phyloP scores from a whole-genome alignment of 192 early-diverging fungal genomes.

The Coemansia sp. region DNA sequence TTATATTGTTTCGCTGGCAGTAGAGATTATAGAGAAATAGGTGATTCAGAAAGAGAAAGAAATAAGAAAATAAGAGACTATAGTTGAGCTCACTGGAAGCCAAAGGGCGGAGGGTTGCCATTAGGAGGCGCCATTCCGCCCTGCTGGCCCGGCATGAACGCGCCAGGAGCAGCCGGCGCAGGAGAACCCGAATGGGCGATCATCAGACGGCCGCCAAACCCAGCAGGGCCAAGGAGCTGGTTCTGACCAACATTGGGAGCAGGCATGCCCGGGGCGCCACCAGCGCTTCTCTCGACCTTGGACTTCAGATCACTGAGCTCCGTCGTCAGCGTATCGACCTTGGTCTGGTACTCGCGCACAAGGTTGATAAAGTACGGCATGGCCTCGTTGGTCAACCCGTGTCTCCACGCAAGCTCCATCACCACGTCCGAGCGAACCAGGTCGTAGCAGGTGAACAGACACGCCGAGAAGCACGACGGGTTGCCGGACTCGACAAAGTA shows the following conservation, averaged over 20 bases:
- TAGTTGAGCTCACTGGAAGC: conserved; percentile 11
- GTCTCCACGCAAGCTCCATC: conserved; percentile 90
- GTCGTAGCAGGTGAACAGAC: conserved; percentile 93
- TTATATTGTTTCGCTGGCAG: too few relatives aligned
- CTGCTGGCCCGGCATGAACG: conserved; percentile 23
- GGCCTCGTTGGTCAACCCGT: conserved; percentile 86
- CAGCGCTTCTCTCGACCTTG: conserved; percentile 56
- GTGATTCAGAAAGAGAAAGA: neutral
- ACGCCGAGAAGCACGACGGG: conserved; percentile 93
- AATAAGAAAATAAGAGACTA: neutral
- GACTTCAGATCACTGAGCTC: conserved; percentile 60
- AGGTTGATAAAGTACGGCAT: conserved; percentile 98
- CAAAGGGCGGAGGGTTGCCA: conserved; percentile 35
- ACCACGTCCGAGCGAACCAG: conserved; percentile 90
- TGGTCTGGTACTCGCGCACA: conserved; percentile 80
- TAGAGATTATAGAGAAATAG: neutral
- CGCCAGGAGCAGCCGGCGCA: conserved; percentile 16
- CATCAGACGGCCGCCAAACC: conserved; percentile 75
- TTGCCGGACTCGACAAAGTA: conserved; percentile 93
- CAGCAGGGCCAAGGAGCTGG: conserved; percentile 66
- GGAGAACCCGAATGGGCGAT: conserved; percentile 50
- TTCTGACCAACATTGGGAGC: conserved; percentile 30
- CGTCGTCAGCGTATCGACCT: conserved; percentile 69
- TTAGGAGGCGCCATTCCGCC: conserved; percentile 18
- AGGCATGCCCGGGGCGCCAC: conserved; percentile 17